Base-by-base conservation (phyloP, 768 basidiomycete genomes). In the Serendipita sp. region DNA sequence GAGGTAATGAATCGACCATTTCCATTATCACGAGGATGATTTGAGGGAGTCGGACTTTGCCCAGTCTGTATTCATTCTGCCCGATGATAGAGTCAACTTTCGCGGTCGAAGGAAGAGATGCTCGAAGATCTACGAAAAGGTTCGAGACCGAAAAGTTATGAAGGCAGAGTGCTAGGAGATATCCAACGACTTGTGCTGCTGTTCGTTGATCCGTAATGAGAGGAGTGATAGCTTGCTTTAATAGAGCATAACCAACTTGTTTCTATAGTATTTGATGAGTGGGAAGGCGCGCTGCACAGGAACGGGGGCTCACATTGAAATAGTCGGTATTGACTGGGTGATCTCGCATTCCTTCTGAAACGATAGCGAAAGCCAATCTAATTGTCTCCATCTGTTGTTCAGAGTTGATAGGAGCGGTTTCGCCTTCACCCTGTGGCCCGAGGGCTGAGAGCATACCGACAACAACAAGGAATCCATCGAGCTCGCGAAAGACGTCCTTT, bases 401-500 rank as follows among this genome's bases (percentile, higher is more conserved):
- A 3, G 75, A 74, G 52, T 76, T 76, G 2, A 73, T 71, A 13
- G 63, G 46, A 65, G 71, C 63, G 16, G 23, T 64, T 15, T 56
- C 54, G 28, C 34, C 66, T 32, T 68, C 69, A 35, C 58, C 70
- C 8, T 68, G 67, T 30, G 76, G 75, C 63, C 79, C 72, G 0
- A 86, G 73, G 0, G 81, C 82, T 0, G 88, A 86, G 3, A 92
- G 76, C 35, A 86, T 78, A 68, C 82, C 87, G 74, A 90, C 83
- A 36, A 90, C 75, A 8, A 83, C 80, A 18, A 91, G 76, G 71
- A 90, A 91, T 0, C 90, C 90, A 67, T 91, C 90, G 70, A 86
- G 76, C 70, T 90, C 87, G 3, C 90, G 79, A 72, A 92, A 91
- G 18, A 85, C 83, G 65, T 85, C 84, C 72, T 85, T 87, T 10